Base-by-base conservation (phyloP, 345 rosid species). In the Erysimum cheiranthoides region DNA sequence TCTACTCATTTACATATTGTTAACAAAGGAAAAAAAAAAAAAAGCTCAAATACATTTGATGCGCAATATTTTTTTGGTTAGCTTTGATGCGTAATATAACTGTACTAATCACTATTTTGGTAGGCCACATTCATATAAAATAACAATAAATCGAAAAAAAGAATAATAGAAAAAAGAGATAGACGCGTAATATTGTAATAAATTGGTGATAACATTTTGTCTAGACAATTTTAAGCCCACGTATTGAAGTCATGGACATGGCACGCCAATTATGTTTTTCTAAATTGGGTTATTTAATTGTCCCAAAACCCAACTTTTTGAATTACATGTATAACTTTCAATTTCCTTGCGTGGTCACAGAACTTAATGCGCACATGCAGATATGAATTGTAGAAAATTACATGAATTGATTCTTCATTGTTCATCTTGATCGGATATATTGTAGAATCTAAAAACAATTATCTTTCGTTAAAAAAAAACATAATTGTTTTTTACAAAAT, bases 211-310 rank as follows among this genome's bases (percentile, higher is more conserved):
- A 32, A 43, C 63, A 60, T 35, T 13, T 58, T 61, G 39, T 31
- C n/a, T 25, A 61, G 75, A 69, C 75, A 70, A 9, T 42, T 53
- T 69, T 43, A 76, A 76, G 75, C 80, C 79, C 70, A 76, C 71
- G 27, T 53, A 61, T 76, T 69, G 21, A 76, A 76, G 51, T 54
- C 68, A 50, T 75, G 56, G 61, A 75, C 69, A 43, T 68, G 73
- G 50, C 68, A 52, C n/a, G 61, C 21, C 52, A 59, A 47, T 16
- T 66, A 47, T 58, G 45, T 66, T 46, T 50, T 57, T 28, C 51
- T 46, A 18, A 13, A 18, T 39, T 51, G 18, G 42, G 40, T 61
- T 16, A 27, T 51, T 51, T 28, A 70, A 69, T 17, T 56, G 14
- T 40, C 57, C 8, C 18, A 25, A 16, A 70, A 34, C 45, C 35